Evolutionary conservation across 2,329 filamentous ascomycete species (phyloP).

Genomic region (Curvularia sp.): DNA sequence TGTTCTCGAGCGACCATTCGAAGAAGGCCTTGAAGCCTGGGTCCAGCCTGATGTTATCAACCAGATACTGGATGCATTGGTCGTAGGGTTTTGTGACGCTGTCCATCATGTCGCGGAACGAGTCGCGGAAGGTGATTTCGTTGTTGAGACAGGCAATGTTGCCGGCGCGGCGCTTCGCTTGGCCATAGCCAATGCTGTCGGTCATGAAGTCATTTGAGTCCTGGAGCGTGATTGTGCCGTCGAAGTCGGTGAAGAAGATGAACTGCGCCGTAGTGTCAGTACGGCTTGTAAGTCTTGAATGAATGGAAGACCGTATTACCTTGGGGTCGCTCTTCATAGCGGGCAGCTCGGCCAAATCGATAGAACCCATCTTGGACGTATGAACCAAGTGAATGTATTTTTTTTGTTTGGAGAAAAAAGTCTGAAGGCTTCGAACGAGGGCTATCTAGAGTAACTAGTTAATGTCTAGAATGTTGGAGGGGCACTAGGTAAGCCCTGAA

Average conservation of each 20-base stretch:
- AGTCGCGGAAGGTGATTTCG: constrained; percentile 76
- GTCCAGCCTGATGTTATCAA: constrained; percentile 86
- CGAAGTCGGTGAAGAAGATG: constrained; percentile 99
- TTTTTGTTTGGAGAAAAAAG: neutral
- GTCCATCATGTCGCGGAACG: constrained; percentile 91
- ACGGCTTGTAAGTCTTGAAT: constrained; percentile 9
- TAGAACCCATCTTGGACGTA: constrained; percentile 43
- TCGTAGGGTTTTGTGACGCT: constrained; percentile 81
- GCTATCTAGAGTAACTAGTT: neutral
- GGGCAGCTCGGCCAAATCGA: constrained; percentile 50
- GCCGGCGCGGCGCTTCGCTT: constrained; percentile 70
- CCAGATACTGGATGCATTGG: constrained; percentile 79
- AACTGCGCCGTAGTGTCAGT: constrained; percentile 58
- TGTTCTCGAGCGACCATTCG: constrained; percentile 78
- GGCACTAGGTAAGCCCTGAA: constrained; percentile 26
- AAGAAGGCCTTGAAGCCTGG: constrained; percentile 89
- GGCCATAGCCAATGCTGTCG: constrained; percentile 88
- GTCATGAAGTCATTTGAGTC: constrained; percentile 78
- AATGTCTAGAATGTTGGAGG: constrained; percentile 12
- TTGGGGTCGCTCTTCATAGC: constrained; percentile 68
- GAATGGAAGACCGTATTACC: constrained; percentile 19
- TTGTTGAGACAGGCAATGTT: constrained; percentile 80
- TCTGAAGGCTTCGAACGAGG: constrained; percentile 3
- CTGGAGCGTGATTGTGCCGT: constrained; percentile 87
- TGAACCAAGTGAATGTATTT: constrained; percentile 1